Percentiles rank a stretch among this genome's conserved stretches.
Evolutionary conservation across 345 rosid genomes (phyloP).

Genomic region (Physaria fendleri): DNA sequence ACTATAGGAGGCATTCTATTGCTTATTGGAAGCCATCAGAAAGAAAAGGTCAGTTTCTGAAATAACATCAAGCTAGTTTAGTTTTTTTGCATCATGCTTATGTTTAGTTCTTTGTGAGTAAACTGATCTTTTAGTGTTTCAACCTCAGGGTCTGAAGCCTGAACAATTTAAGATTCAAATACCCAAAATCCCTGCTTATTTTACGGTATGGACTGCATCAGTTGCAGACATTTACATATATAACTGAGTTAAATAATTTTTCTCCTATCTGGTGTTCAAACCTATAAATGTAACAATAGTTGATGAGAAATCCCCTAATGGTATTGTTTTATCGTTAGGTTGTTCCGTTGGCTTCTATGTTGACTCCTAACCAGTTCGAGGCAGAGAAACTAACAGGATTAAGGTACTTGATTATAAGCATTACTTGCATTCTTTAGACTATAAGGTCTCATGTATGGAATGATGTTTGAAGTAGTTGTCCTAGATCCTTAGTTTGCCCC

Average conservation of each 20-base stretch:
- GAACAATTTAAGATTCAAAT: conserved; percentile 86
- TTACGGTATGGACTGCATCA: conserved; percentile 73
- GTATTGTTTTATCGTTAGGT: conserved; percentile 43
- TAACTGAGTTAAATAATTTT: not conserved
- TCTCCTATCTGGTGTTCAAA: not conserved
- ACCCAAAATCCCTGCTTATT: conserved; percentile 88
- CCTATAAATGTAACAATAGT: not conserved
- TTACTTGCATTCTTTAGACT: not conserved
- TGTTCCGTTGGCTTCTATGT: conserved; percentile 96
- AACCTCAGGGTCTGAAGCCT: conserved; percentile 58
- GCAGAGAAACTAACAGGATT: conserved; percentile 83
- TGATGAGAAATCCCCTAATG: not conserved
- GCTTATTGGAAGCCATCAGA: conserved; percentile 89
- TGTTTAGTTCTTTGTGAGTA: not conserved
- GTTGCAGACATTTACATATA: too few species aligned
- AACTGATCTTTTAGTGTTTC: conserved; percentile 5
- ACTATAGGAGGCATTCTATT: conserved; percentile 64
- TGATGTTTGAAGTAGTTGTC: not conserved
- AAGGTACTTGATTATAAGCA: conserved; percentile 41
- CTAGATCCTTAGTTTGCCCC: not conserved
- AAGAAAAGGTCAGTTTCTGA: conserved; percentile 55
- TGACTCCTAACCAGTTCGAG: conserved; percentile 99
- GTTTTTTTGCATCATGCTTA: not conserved
- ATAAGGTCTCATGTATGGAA: not conserved
- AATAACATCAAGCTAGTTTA: not conserved